Percentiles rank a stretch among this genome's conserved stretches.
Evolutionary conservation across 2,329 filamentous ascomycete genomes (phyloP).

Genomic region (Onygenales sp.): DNA sequence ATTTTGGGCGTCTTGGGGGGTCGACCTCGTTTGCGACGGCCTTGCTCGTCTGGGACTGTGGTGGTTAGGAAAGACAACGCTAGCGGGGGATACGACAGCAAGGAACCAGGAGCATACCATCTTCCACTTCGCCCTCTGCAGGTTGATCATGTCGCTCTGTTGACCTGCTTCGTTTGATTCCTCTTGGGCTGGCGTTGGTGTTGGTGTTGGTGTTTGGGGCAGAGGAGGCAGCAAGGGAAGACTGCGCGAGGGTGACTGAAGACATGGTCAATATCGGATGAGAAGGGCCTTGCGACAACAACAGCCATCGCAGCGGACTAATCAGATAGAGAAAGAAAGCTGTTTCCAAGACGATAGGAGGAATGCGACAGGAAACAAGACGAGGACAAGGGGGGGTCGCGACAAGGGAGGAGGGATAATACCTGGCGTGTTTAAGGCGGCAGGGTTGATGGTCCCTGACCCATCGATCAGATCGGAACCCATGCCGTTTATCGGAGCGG

Average conservation of each 20-base stretch:
- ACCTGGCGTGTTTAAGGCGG: slow-evolving; percentile 73
- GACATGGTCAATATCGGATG: neutral
- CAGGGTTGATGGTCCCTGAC: slow-evolving; percentile 84
- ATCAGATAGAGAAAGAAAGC: neutral
- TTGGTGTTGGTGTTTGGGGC: slow-evolving; percentile 15
- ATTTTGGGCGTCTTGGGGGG: slow-evolving; percentile 39
- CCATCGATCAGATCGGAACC: slow-evolving; percentile 51
- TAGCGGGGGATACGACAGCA: slow-evolving; percentile 24
- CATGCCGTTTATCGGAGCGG: slow-evolving; percentile 57
- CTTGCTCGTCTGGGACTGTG: slow-evolving; percentile 26
- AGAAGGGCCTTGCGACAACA: neutral
- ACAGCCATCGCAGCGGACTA: neutral
- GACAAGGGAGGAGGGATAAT: slow-evolving; percentile 19
- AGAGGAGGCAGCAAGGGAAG: slow-evolving; percentile 28
- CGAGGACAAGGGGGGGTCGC: slow-evolving; percentile 1
- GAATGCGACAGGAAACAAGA: neutral
- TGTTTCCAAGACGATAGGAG: neutral
- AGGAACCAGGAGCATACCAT: slow-evolving; percentile 49
- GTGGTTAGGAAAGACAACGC: slow-evolving; percentile 26
- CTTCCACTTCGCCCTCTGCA: slow-evolving; percentile 54
- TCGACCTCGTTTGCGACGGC: slow-evolving; percentile 41
- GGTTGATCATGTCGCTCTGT: slow-evolving; percentile 55
- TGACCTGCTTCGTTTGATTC: slow-evolving; percentile 71
- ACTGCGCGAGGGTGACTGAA: slow-evolving; percentile 6
- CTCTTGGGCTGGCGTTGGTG: slow-evolving; percentile 52